These are phyloP conservation scores for Dysphania ambrosioides DNA, from an alignment of 148 eudicot genomes.

Conservation along the genomic window DNA sequence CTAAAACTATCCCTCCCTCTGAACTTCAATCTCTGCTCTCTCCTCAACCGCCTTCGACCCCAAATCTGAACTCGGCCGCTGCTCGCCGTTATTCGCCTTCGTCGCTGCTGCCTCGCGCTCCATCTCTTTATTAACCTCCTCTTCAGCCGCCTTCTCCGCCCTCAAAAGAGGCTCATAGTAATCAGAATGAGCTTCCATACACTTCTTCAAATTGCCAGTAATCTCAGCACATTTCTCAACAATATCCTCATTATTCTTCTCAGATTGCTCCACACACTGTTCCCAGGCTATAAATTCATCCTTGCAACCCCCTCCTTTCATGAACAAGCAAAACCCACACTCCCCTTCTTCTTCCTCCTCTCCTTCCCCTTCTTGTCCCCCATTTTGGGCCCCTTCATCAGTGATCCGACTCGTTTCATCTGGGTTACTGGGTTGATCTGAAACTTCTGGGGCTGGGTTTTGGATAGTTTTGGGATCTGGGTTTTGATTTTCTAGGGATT, in stretches of 20 bases:
- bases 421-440: slow-evolving; percentile 20
- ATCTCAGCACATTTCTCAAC: slow-evolving; percentile 50
- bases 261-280: slow-evolving; percentile 46
- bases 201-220: slow-evolving; percentile 46
- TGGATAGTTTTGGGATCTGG: slow-evolving; percentile 34
- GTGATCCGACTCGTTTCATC: too few species aligned
- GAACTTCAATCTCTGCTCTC: slow-evolving; percentile 21
- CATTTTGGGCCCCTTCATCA: slow-evolving; percentile 16
- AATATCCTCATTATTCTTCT: slow-evolving; percentile 45
- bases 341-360: slow-evolving; percentile 48
- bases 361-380: slow-evolving; percentile 11
- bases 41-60: slow-evolving; percentile 25
- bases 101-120: slow-evolving; percentile 26
- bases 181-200: slow-evolving; percentile 58
- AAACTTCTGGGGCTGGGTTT: slow-evolving; percentile 24
- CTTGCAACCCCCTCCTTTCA: slow-evolving; percentile 67
- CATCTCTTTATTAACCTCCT: slow-evolving; percentile 35
- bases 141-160: slow-evolving; percentile 53
- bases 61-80: too few species aligned
- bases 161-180: slow-evolving; percentile 46
- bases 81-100: slow-evolving; percentile 1
- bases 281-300: slow-evolving; percentile 55
- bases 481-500: slow-evolving; percentile 30
- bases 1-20: slow-evolving; percentile 10
- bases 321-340: slow-evolving; percentile 66